Conservation (phyloP, 768 basidiomycete genomes). For the Tricholoma terreum region DNA sequence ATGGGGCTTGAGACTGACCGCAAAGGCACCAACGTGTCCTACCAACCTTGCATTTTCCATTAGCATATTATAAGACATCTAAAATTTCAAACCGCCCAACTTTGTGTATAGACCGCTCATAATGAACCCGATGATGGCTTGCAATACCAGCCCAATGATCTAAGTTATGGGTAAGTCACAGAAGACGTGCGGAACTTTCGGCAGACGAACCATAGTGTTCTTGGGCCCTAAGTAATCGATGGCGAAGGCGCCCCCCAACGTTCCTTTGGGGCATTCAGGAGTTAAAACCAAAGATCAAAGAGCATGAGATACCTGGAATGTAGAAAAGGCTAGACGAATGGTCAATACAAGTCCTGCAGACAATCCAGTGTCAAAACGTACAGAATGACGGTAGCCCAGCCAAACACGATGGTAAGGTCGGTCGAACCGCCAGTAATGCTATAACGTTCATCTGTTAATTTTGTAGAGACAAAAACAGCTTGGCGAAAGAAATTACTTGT, state of each 20-base stretch:
- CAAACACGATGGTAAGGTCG: constrained; percentile 63
- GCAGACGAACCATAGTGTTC: constrained; percentile 56
- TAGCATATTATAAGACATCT: background rate
- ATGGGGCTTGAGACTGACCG: constrained; percentile 38
- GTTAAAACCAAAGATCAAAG: background rate
- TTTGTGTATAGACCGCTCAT: constrained; percentile 79
- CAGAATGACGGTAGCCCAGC: constrained; percentile 88
- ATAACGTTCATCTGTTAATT: background rate
- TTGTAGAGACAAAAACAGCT: background rate
- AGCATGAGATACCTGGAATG: constrained; percentile 30
- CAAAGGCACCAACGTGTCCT: constrained; percentile 68
- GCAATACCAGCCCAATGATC: constrained; percentile 65
- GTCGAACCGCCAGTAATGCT: constrained; percentile 57
- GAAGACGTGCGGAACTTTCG: background rate
- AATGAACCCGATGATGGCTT: constrained; percentile 80
- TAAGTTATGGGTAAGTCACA: constrained; percentile 20
- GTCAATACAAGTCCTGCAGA: background rate
- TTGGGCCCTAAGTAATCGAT: constrained; percentile 78
- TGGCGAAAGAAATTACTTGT: constrained; percentile 41
- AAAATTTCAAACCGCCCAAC: constrained; percentile 25
- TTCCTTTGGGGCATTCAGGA: constrained; percentile 51
- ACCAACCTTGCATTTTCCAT: constrained; percentile 40
- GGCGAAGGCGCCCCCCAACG: constrained; percentile 69
- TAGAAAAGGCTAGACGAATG: constrained; percentile 32
- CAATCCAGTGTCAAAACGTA: constrained; percentile 27